Evolutionary conservation across 345 rosid species (phyloP), one percentile per base, ranked within the genome.

Genomic region (Ceriops decandra): DNA sequence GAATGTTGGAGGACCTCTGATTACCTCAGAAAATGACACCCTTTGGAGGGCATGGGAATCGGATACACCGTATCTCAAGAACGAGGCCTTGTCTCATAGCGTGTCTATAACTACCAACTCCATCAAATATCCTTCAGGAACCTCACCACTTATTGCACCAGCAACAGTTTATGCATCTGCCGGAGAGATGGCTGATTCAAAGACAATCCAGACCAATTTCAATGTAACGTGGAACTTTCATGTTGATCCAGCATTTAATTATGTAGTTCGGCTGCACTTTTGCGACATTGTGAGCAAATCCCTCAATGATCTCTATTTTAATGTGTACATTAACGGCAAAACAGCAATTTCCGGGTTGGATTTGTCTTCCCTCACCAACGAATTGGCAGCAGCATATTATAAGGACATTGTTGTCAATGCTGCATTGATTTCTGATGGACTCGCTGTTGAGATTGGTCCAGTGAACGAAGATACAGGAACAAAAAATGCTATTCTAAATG

Each of bases 181-280:
- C 15, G 68, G 66, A 32, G 68, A 66, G 57, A 76, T 76, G 79
- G 75, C 72, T 10, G 75, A 76, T 54, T 63, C 68, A 17, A 67
- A 71, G 16, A 71, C 72, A 2, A 27, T 31, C 1, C 38, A 56
- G 58, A 60, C 62, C 62, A 67, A 56, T 26, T 76, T 76, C 60
- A 76, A 66, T 53, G 63, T 76, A 8, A 62, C 80, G 8, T 76
- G 76, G 80, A 38, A 3, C 3, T 76, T 76, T 38, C 56, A 56
- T 28, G 76, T 67, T 24, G 80, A 72, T 0, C 73, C 33, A 22
- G 70, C 73, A 22, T 77, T 72, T 35, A 38, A 54, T 47, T 77
- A 72, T 64, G 21, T 68, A 33, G 62, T 77, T 17, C 58, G 73
- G 68, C 15, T 76, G 73, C 80, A 72, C 68, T 67, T 76, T 30